Conservation (phyloP, 106 monocot species). For the Acorus gramineus region DNA sequence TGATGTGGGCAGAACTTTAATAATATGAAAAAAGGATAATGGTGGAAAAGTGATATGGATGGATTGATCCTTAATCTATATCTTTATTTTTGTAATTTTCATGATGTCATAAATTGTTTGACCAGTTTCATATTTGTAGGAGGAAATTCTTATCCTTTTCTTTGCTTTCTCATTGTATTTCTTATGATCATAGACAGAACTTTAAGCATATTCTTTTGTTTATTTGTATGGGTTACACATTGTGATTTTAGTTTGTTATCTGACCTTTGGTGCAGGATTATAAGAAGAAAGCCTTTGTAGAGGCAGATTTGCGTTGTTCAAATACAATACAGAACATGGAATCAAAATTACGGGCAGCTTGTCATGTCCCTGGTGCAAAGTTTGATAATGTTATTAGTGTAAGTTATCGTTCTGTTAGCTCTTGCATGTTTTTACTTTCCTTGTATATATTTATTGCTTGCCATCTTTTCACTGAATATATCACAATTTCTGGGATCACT, state of each 20-base stretch:
- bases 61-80: no score
- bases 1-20: no score
- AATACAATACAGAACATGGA: constrained; percentile 66
- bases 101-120: not conserved
- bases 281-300: constrained; percentile 58
- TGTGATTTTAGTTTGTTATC: not conserved
- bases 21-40: no score
- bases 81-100: not conserved
- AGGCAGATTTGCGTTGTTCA: constrained; percentile 74
- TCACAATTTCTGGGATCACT: no score
- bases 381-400: constrained; percentile 57
- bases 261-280: constrained; percentile 49
- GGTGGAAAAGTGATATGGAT: no score
- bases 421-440: not conserved
- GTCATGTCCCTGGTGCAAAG: constrained; percentile 60
- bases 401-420: not conserved
- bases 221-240: no score
- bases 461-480: not conserved
- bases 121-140: no score
- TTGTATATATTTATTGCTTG: not conserved
- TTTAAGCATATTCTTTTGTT: no score
- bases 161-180: no score
- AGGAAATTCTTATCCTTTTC: no score
- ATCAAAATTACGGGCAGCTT: constrained; percentile 61
- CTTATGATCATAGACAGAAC: no score